A percentile compares a stretch with the other conserved stretches of the same genome.
Evolutionary conservation across 306 rosid genomes (phyloP).

Genomic region (Trifolium subterraneum): DNA sequence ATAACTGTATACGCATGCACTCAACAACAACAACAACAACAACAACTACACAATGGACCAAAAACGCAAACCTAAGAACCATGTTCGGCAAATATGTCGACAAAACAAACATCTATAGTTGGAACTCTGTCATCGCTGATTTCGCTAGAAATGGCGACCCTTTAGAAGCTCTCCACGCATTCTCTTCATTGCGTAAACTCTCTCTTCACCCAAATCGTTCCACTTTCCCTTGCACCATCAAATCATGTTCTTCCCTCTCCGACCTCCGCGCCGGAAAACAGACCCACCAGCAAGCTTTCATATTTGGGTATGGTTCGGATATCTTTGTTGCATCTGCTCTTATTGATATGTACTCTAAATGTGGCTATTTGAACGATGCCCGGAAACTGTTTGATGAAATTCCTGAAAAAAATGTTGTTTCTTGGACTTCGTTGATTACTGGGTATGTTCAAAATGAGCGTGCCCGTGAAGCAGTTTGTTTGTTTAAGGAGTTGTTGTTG

Average conservation of each 20-base stretch:
- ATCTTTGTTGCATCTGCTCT: slow-evolving; percentile 80
- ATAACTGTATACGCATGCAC: slow-evolving; percentile 30
- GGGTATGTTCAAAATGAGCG: slow-evolving; percentile 66
- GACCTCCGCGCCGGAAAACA: slow-evolving; percentile 74
- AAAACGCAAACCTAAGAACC: slow-evolving; percentile 52
- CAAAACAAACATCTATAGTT: slow-evolving; percentile 62
- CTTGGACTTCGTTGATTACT: slow-evolving; percentile 81
- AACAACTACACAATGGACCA: slow-evolving; percentile 22
- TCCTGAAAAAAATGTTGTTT: slow-evolving; percentile 70
- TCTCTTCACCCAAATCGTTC: slow-evolving; percentile 71
- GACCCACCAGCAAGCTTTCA: slow-evolving; percentile 77
- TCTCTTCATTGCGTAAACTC: slow-evolving; percentile 78
- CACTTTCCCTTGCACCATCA: slow-evolving; percentile 79
- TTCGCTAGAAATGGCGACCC: slow-evolving; percentile 81
- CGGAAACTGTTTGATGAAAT: slow-evolving; percentile 72
- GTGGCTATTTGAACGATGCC: slow-evolving; percentile 60
- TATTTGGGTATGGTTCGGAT: slow-evolving; percentile 65
- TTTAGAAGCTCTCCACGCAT: slow-evolving; percentile 76
- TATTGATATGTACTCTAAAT: slow-evolving; percentile 78
- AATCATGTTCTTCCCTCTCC: slow-evolving; percentile 74
- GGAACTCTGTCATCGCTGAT: slow-evolving; percentile 84
- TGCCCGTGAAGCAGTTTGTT: slow-evolving; percentile 50
- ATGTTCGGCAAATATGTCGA: slow-evolving; percentile 81
- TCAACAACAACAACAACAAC: background rate
- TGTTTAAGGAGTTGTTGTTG: slow-evolving; percentile 66